Evolutionary conservation across 352 stramenopile species (phyloP), one percentile per base, ranked within the genome.

Genomic region (Globisporangium emineosum): DNA sequence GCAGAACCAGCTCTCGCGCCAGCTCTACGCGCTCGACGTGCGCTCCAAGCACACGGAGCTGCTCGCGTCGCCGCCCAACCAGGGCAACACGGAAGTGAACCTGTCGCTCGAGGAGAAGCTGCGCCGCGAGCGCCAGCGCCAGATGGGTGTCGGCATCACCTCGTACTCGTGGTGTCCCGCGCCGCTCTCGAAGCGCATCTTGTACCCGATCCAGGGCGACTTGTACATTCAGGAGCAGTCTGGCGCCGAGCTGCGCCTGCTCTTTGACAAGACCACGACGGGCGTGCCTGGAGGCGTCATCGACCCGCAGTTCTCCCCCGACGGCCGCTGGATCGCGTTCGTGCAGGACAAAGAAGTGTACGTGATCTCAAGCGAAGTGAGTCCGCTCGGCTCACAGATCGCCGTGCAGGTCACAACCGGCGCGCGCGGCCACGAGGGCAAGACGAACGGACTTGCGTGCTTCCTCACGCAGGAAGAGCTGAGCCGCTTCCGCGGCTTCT

Each of bases 401-500:
- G 81, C 85, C 0, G 68, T 84, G 17, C 85, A 94, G 62, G 69
- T 97, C 65, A 96, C 86, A 2, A 79, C 68, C 1, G 91, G 90
- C 19, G 93, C 89, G 21, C 71, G 88, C 58, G 79, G 72, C 51
- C 58, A 82, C 27, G 75, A 77, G 8, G 88, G 89, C 29, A 84
- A 89, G 50, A 97, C 84, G 27, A 94, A 98, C 75, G 97, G 96
- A 2, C 66, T 99, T 13, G 96, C 97, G n/a, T 98, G 98, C 75
- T 99, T 98, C 75, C 69, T 99, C 10, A 98, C 97, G 7, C 94
- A 98, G 69, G 97, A 99, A 76, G 96, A 99, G 76, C 96, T 99
- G 70, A 96, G 96, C 69, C 89, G 96, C 32, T 99, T 98, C 78
- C 76, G 89, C 45, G 97, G 97, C 51, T 99, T 98, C 78, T 99